A percentile compares a stretch with the other conserved stretches of the same genome.
phyloP scores from a whole-genome alignment of 768 basidiomycete species.

The Suillus discolor region DNA sequence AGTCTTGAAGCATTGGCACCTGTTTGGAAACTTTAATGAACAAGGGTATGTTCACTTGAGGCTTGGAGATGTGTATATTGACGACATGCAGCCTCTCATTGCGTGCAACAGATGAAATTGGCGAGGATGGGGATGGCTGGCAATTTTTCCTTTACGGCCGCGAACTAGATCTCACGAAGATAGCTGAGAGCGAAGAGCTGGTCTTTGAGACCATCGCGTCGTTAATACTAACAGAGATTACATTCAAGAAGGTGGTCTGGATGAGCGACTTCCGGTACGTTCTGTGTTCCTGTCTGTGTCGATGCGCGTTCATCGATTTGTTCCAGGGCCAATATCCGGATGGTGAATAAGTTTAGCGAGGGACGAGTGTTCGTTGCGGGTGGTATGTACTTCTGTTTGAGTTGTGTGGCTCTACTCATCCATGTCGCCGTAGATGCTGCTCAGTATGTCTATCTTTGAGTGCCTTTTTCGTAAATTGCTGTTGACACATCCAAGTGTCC shows the following conservation, averaged over 20 bases:
- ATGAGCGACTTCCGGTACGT: slow-evolving; percentile 24
- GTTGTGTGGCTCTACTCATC: neutral
- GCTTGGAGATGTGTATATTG: neutral
- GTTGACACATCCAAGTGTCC: neutral
- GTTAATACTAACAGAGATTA: slow-evolving; percentile 25
- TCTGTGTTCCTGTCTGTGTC: neutral
- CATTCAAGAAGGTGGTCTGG: slow-evolving; percentile 27
- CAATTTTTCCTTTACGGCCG: slow-evolving; percentile 33
- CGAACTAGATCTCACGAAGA: slow-evolving; percentile 23
- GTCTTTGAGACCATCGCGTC: slow-evolving; percentile 20
- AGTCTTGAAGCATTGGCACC: slow-evolving; percentile 44
- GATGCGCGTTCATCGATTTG: neutral
- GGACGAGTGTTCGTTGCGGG: slow-evolving; percentile 20
- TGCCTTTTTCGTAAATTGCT: neutral
- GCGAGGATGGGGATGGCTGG: slow-evolving; percentile 30
- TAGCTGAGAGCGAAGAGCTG: slow-evolving; percentile 20
- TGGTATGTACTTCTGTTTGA: slow-evolving; percentile 7
- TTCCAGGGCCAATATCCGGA: slow-evolving; percentile 15
- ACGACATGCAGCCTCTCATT: slow-evolving; percentile 30
- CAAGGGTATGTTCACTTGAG: neutral
- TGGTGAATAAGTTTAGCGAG: slow-evolving; percentile 15
- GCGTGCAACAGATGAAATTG: slow-evolving; percentile 33
- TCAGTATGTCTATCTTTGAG: neutral
- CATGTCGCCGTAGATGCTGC: slow-evolving; percentile 21
- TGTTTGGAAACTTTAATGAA: slow-evolving; percentile 41